Evolutionary conservation across 495 filamentous ascomycete species (phyloP), one percentile per base, ranked within the genome.

Genomic region (Chlorociboria aeruginascens): DNA sequence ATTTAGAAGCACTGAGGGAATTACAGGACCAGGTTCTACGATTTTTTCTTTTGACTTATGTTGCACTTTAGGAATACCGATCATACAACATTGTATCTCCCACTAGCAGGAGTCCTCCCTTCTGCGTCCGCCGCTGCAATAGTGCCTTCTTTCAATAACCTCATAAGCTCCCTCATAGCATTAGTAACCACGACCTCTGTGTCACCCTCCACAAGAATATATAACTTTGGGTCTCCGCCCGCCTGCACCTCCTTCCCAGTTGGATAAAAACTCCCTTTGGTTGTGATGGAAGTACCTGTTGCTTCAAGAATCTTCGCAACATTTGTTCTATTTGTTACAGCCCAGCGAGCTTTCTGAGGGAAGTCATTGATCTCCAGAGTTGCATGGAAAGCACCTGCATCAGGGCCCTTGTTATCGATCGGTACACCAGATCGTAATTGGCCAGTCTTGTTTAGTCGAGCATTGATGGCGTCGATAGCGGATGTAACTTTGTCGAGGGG

Each of bases 281-380:
- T 96, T 0, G 92, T 99, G 64, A 99, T 99, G 3, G 86, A 93
- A 7, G 89, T 95, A 32, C 89, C 92, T 1, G 88, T 95, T 6
- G 85, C 77, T 61, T 99, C 92, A 44, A 99, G 75, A 46, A 99
- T 95, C 70, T 96, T 96, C 52, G 92, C 92, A 48, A 99, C 92
- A 57, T 99, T 99, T 6, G 93, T 99, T 37, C 92, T 79, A 61
- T 99, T 99, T 41, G 92, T 99, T 64, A 99, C 92, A 16, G 88
- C 90, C 92, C 92, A 99, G 47, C 92, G 79, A 53, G 93, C 92
- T 78, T 97, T 96, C 64, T 97, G 92, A 28, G 92, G 93, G 65
- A 96, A 97, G 66, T 97, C 92, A 63, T 99, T 99, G 74, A 99
- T 97, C 62, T 97, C 93, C 55, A 99, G 69, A 3, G 89, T 97